Evolutionary conservation across 352 stramenopile species (phyloP).

Genomic region (Globisporangium heterothallicum): DNA sequence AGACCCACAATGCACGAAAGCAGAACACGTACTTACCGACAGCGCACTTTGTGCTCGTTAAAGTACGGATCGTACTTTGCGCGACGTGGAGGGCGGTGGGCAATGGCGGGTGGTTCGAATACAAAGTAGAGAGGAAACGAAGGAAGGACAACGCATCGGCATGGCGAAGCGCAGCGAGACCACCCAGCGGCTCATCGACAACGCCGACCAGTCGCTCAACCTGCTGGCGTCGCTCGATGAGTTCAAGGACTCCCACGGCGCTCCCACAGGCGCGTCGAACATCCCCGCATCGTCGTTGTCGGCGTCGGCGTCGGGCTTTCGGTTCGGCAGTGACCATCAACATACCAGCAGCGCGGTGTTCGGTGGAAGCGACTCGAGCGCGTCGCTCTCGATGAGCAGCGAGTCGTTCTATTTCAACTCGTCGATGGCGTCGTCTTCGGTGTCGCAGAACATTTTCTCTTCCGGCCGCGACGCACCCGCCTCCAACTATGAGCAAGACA

Average conservation of each 20-base stretch:
- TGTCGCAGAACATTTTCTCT: constrained; percentile 8
- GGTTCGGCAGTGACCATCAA: too few relatives aligned
- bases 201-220: constrained; percentile 60
- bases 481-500: constrained; percentile 1
- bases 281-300: constrained; percentile 7
- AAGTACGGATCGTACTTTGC: not conserved
- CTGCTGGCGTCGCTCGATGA: constrained; percentile 64
- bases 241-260: constrained; percentile 3
- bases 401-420: constrained; percentile 34
- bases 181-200: constrained; percentile 74
- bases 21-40: not conserved
- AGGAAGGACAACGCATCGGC: not conserved
- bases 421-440: constrained; percentile 9
- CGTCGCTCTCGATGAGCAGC: constrained; percentile 15
- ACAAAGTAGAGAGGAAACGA: not conserved
- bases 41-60: not conserved
- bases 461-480: not conserved
- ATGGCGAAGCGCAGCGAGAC: constrained; percentile 35
- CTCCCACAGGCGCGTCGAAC: not conserved
- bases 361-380: constrained; percentile 5
- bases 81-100: not conserved
- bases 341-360: constrained; percentile 15
- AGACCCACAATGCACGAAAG: too few relatives aligned
- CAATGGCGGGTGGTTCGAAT: not conserved
- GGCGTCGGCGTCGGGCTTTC: too few relatives aligned